phyloP scores from a whole-genome alignment of 495 filamentous ascomycete genomes.

The Letharia columbiana region DNA sequence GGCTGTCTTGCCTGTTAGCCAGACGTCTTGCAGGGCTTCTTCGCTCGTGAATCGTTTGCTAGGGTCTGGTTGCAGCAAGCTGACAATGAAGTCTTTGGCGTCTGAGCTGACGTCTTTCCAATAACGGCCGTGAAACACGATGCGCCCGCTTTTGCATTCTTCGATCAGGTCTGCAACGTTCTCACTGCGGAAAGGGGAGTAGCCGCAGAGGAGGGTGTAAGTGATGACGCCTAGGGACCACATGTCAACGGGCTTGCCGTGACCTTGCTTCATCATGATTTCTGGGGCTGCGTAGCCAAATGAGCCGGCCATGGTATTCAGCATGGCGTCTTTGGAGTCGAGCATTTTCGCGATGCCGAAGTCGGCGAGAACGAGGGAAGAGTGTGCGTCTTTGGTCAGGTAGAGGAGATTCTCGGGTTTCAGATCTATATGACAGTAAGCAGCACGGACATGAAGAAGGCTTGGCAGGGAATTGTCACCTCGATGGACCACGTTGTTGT shows the following conservation, averaged over 20 bases:
- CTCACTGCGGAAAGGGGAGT: slow-evolving; percentile 95
- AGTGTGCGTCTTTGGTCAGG: slow-evolving; percentile 64
- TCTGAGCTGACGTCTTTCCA: slow-evolving; percentile 97
- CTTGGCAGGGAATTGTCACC: slow-evolving; percentile 41
- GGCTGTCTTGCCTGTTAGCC: slow-evolving; percentile 85
- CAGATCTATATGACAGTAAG: slow-evolving; percentile 53
- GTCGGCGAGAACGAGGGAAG: slow-evolving; percentile 86
- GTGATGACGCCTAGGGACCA: slow-evolving; percentile 99
- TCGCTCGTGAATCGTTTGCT: slow-evolving; percentile 69
- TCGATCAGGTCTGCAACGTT: slow-evolving; percentile 90
- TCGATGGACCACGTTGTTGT: slow-evolving; percentile 93
- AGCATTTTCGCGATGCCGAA: slow-evolving; percentile 99
- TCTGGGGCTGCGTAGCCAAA: slow-evolving; percentile 98
- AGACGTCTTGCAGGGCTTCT: slow-evolving; percentile 74
- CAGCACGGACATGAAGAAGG: not conserved
- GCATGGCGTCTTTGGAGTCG: slow-evolving; percentile 76
- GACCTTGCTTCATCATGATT: slow-evolving; percentile 95
- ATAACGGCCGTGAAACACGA: slow-evolving; percentile 96
- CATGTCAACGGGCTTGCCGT: slow-evolving; percentile 99
- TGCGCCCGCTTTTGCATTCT: slow-evolving; percentile 79
- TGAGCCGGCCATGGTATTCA: slow-evolving; percentile 97
- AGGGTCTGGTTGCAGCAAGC: slow-evolving; percentile 71
- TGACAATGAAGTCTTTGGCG: slow-evolving; percentile 88
- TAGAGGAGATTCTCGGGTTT: slow-evolving; percentile 99
- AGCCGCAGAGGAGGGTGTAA: slow-evolving; percentile 97